Conservation (phyloP, 2,329 filamentous ascomycete genomes). For the Aspergillus sp. region DNA sequence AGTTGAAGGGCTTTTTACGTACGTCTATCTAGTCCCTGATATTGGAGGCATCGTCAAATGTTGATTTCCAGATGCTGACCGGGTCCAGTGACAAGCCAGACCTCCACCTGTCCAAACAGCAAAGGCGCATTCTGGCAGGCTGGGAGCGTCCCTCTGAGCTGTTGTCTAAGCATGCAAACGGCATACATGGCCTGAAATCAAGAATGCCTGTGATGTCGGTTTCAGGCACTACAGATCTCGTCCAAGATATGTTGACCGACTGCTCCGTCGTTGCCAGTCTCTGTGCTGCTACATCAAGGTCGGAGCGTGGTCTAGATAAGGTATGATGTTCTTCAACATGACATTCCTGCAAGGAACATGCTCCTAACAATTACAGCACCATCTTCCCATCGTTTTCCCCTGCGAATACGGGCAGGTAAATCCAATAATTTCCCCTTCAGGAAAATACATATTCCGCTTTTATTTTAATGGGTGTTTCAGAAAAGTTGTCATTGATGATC, state of each 20-base stretch:
- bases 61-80: slow-evolving; percentile 23
- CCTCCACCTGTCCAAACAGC: slow-evolving; percentile 72
- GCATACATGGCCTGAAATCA: slow-evolving; percentile 6
- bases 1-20: slow-evolving; percentile 64
- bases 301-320: slow-evolving; percentile 67
- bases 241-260: slow-evolving; percentile 93
- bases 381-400: slow-evolving; percentile 74
- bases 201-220: slow-evolving; percentile 58
- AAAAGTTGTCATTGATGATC: slow-evolving; percentile 84
- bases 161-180: slow-evolving; percentile 48
- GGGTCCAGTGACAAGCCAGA: slow-evolving; percentile 64
- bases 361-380: slow-evolving; percentile 54
- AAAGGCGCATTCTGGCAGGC: slow-evolving; percentile 73
- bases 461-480: slow-evolving; percentile 95
- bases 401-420: slow-evolving; percentile 61
- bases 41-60: slow-evolving; percentile 9
- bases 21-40: slow-evolving; percentile 24
- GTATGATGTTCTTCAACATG: slow-evolving; percentile 48
- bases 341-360: not conserved
- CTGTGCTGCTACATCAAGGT: slow-evolving; percentile 74
- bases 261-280: slow-evolving; percentile 96
- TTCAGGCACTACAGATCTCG: slow-evolving; percentile 70
- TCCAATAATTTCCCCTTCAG: slow-evolving; percentile 70
- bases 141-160: slow-evolving; percentile 80
- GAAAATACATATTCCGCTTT: slow-evolving; percentile 88